Conservation (phyloP, 345 rosid species). For the Citrus reticulata region DNA sequence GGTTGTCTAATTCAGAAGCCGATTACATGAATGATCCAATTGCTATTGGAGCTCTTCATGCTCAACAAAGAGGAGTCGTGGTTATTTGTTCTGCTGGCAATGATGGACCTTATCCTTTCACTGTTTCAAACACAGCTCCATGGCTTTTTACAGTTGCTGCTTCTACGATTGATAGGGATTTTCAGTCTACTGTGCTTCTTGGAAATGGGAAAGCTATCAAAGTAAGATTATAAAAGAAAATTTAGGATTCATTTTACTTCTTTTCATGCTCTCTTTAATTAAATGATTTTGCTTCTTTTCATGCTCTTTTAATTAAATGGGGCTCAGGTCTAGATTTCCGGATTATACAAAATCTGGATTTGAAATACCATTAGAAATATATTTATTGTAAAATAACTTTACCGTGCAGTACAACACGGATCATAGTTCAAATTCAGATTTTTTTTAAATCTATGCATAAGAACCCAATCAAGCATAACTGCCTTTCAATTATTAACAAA, state of each 20-base stretch:
- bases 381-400: no score
- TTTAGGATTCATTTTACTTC: no score
- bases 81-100: constrained; percentile 63
- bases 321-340: no score
- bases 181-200: constrained; percentile 45
- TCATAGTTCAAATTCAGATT: no score
- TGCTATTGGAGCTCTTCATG: constrained; percentile 76
- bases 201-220: constrained; percentile 41
- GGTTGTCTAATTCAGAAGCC: constrained; percentile 33
- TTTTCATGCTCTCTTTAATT: no score
- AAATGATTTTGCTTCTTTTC: no score
- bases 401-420: no score
- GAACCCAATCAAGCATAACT: background rate
- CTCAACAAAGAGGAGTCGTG: constrained; percentile 47
- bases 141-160: constrained; percentile 65
- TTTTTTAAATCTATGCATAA: no score
- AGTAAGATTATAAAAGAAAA: constrained; percentile 21
- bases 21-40: constrained; percentile 56
- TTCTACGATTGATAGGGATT: constrained; percentile 55
- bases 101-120: constrained; percentile 58
- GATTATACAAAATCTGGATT: no score
- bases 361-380: no score
- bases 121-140: constrained; percentile 58
- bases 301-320: no score
- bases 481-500: no score